These are phyloP conservation scores for Athelia sp. DNA, from an alignment of 1,284 basidiomycete species.

Conservation along the genomic window DNA sequence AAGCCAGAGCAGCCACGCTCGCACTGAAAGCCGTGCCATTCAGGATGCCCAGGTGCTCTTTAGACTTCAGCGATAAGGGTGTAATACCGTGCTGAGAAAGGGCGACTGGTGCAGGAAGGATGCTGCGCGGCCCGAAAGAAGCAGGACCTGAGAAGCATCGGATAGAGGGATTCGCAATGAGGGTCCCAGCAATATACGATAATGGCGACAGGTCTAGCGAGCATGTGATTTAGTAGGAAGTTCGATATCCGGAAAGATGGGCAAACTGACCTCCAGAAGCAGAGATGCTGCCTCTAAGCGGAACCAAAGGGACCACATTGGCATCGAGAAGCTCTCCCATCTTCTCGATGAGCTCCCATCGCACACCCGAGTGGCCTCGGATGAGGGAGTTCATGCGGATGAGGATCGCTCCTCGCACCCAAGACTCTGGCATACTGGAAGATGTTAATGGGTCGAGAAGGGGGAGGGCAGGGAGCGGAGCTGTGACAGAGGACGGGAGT, in stretches of 20 bases:
- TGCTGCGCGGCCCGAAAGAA: constrained; percentile 44
- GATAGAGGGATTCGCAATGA: constrained; percentile 79
- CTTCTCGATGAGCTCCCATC: constrained; percentile 76
- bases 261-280: constrained; percentile 68
- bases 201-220: constrained; percentile 66
- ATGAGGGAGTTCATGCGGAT: constrained; percentile 85
- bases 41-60: constrained; percentile 76
- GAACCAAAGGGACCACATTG: constrained; percentile 78
- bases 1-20: constrained; percentile 55
- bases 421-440: constrained; percentile 80
- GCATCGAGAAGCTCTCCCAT: constrained; percentile 71
- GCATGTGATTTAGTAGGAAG: constrained; percentile 10
- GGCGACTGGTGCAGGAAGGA: constrained; percentile 62
- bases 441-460: constrained; percentile 64
- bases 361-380: constrained; percentile 84
- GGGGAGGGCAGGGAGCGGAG: constrained; percentile 44
- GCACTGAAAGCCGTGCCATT: constrained; percentile 84
- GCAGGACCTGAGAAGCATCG: constrained; percentile 62
- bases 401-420: constrained; percentile 87
- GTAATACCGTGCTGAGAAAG: constrained; percentile 60
- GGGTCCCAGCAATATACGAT: constrained; percentile 77
- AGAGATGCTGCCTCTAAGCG: constrained; percentile 80
- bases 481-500: constrained; percentile 45
- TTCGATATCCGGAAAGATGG: constrained; percentile 2
- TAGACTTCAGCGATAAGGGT: constrained; percentile 70